A percentile compares a stretch with the other conserved stretches of the same genome.
Conservation (phyloP, 108 stramenopile species). For the Cylindrotheca fusiformis region DNA sequence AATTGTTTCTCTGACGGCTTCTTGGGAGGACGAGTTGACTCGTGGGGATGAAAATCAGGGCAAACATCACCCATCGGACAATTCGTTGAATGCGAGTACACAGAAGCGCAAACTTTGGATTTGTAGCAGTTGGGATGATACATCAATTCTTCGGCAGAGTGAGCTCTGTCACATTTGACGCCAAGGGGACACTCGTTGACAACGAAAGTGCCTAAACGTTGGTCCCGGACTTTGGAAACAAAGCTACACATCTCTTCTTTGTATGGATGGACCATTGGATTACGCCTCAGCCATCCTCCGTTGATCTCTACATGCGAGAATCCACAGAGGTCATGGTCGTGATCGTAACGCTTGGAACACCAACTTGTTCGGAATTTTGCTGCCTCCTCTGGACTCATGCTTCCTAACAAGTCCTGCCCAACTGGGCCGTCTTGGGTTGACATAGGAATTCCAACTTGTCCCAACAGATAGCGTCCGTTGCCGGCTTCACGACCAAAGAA, state of each 20-base stretch:
- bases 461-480: conserved; percentile 32
- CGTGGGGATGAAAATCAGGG: conserved; percentile 55
- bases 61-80: conserved; percentile 75
- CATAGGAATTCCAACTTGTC: conserved; percentile 35
- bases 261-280: conserved; percentile 57
- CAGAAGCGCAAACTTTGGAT: conserved; percentile 40
- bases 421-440: conserved; percentile 13
- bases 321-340: conserved; percentile 76
- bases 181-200: conserved; percentile 65
- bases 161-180: conserved; percentile 56
- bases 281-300: conserved; percentile 81
- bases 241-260: conserved; percentile 59
- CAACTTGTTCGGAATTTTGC: conserved; percentile 75
- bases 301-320: conserved; percentile 82
- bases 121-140: conserved; percentile 81
- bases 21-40: conserved; percentile 23
- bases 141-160: conserved; percentile 78
- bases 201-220: conserved; percentile 46
- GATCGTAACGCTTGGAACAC: conserved; percentile 89
- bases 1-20: neutral
- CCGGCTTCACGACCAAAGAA: conserved; percentile 66
- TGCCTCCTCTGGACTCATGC: conserved; percentile 61
- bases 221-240: conserved; percentile 32
- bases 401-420: conserved; percentile 42
- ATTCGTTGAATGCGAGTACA: conserved; percentile 15